Evolutionary conservation across 139 green algal genomes (phyloP), one percentile per base, ranked within the genome.

Genomic region (Auxenochlorella pyrenoidosa): DNA sequence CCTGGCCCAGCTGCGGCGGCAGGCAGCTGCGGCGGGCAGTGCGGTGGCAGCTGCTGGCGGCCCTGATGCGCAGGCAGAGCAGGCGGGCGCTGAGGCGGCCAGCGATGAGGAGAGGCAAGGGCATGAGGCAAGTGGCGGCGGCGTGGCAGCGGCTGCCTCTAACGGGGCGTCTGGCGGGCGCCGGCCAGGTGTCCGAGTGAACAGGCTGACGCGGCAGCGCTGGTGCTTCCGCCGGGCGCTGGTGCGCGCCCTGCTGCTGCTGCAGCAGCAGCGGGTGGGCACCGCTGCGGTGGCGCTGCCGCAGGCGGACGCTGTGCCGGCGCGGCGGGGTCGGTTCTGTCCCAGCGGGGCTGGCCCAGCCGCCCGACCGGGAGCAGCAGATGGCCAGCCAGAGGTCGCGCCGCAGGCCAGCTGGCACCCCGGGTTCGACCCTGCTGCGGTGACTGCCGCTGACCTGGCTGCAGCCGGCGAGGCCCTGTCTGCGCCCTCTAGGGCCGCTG

Each of bases 211-310:
- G 15, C 54, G 85, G 73, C 90, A 92, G 65, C 88, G 89, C 73
- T 60, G 78, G 19, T 89, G 87, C 54, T 94, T 95, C 82, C 85
- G 93, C 0, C 83, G 87, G 40, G 65, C 79, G 3, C 83, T 94
- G 40, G 83, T 93, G 18, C 70, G 85, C 0, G 72, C 77, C n/a
- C 54, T 93, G n/a, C 58, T 86, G 43, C 66, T 88, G 28, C 16
- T 80, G 54, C 76, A 88, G 60, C 73, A 51, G 63, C 41, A 85
- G 59, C 60, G 60, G 2, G 26, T 54, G 38, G 79, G 58, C 80
- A 30, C 4, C 4, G 43, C 66, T 41, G 80, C 80, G 2, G 34
- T 91, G 73, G 21, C 68, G n/a, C 41, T 85, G 41, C 63, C 72
- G 63, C 90, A 94, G 34, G 34, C 21, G 32, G 22, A 28, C 22